These are phyloP conservation scores for Hemisphaericaspora xylanilytica DNA, from an alignment of 1,139 yeast species.

Conservation along the genomic window DNA sequence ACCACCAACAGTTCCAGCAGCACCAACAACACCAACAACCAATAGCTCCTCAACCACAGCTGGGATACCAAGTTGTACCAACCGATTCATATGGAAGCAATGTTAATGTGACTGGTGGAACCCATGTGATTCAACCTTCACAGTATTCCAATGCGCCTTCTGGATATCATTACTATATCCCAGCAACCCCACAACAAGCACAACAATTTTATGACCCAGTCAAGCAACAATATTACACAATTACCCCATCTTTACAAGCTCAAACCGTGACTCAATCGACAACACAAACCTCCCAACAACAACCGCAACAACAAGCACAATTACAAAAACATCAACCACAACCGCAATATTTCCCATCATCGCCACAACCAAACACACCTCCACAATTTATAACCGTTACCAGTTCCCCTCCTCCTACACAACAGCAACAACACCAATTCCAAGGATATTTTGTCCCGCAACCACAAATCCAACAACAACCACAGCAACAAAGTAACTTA, in stretches of 20 bases:
- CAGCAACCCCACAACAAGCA: slow-evolving; percentile 25
- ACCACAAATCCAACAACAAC: too few species aligned
- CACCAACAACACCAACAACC: slow-evolving; percentile 9
- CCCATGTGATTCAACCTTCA: slow-evolving; percentile 9
- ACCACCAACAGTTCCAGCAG: slow-evolving; percentile 12
- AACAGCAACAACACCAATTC: slow-evolving; percentile 9
- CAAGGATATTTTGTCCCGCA: background rate
- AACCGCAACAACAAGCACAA: slow-evolving; percentile 13
- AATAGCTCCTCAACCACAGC: slow-evolving; percentile 2
- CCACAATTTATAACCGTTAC: slow-evolving; percentile 7
- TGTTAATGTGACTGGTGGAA: background rate
- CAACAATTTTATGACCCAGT: slow-evolving; percentile 49
- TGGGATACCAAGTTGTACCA: slow-evolving; percentile 4
- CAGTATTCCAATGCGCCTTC: slow-evolving; percentile 15
- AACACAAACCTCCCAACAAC: slow-evolving; percentile 11
- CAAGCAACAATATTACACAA: slow-evolving; percentile 45
- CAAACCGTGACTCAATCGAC: slow-evolving; percentile 5
- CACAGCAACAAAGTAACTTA: slow-evolving; percentile 1
- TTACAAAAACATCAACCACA: slow-evolving; percentile 21
- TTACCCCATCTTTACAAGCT: slow-evolving; percentile 28
- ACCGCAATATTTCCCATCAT: slow-evolving; percentile 41
- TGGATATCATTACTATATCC: slow-evolving; percentile 20
- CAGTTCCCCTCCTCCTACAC: slow-evolving; percentile 10
- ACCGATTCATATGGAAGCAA: background rate
- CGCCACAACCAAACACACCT: slow-evolving; percentile 28